Percentiles rank a stretch among this genome's conserved stretches.
These are phyloP conservation scores for Dysphania ambrosioides DNA, from an alignment of 148 eudicot species.

Conservation along the genomic window DNA sequence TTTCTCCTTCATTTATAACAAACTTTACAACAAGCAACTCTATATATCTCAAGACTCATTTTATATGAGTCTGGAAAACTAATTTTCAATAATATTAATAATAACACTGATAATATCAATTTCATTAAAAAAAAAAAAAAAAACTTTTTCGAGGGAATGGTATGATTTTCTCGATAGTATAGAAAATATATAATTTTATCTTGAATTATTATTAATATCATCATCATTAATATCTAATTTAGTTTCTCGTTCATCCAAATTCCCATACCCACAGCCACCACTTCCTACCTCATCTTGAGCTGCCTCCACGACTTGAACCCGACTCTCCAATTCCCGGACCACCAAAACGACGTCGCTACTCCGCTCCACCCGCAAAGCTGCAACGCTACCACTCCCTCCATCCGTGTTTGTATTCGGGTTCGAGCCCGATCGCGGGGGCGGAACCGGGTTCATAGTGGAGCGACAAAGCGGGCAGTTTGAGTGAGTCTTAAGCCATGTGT, in stretches of 20 bases:
- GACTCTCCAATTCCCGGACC: slow-evolving; percentile 10
- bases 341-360: slow-evolving; percentile 22
- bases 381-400: slow-evolving; percentile 6
- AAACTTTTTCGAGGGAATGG: background rate
- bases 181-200: too few relatives aligned
- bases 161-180: background rate
- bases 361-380: slow-evolving; percentile 25
- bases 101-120: background rate
- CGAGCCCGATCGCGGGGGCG: background rate
- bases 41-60: background rate
- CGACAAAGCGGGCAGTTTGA: slow-evolving; percentile 75
- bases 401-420: background rate
- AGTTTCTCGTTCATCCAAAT: slow-evolving; percentile 2
- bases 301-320: background rate
- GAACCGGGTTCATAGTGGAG: slow-evolving; percentile 29
- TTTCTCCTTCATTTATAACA: background rate
- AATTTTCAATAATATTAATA: background rate
- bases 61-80: background rate
- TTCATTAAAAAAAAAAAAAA: background rate
- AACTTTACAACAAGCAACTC: slow-evolving; percentile 8
- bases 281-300: slow-evolving; percentile 3
- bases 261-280: slow-evolving; percentile 8
- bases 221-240: slow-evolving; percentile 6
- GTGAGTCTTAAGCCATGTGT: slow-evolving; percentile 63
- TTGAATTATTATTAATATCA: background rate